Percentiles rank a stretch among this genome's conserved stretches.
phyloP scores from a whole-genome alignment of 306 rosid species.

The Prunus armeniaca region DNA sequence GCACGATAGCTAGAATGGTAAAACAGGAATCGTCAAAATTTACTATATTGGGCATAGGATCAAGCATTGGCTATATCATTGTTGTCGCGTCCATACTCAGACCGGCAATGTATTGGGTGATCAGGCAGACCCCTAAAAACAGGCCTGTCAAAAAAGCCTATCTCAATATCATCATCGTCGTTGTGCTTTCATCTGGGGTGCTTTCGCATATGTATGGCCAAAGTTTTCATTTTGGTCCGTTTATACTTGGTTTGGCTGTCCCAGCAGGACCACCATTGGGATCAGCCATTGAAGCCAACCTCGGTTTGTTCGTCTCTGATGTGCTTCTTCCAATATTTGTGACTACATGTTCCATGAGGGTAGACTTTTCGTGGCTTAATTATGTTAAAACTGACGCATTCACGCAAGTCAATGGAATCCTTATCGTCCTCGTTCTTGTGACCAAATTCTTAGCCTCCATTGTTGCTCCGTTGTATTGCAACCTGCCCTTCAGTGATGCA shows the following conservation, averaged over 20 bases:
- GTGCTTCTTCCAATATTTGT: conserved; percentile 56
- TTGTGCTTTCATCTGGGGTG: conserved; percentile 30
- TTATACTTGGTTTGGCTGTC: conserved; percentile 53
- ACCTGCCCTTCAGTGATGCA: conserved; percentile 44
- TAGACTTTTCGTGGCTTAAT: conserved; percentile 15
- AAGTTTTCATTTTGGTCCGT: conserved; percentile 41
- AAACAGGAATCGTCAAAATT: too few species aligned
- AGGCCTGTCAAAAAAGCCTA: conserved; percentile 35
- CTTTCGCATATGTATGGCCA: conserved; percentile 19
- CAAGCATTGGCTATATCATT: not conserved
- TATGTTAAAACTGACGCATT: not conserved
- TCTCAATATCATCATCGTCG: conserved; percentile 15
- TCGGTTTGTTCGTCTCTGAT: conserved; percentile 30
- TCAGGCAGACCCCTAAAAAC: conserved; percentile 52
- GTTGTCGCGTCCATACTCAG: conserved; percentile 20
- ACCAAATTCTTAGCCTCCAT: conserved; percentile 22
- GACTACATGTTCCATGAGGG: conserved; percentile 36
- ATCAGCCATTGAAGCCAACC: conserved; percentile 46
- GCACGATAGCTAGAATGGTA: not conserved
- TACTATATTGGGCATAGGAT: not conserved
- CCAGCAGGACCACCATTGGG: conserved; percentile 72
- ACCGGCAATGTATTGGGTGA: conserved; percentile 48
- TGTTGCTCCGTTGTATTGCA: conserved; percentile 20
- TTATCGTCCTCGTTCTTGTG: not conserved
- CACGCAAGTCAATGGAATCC: not conserved